phyloP scores from a whole-genome alignment of 305 asterid genomes.

The Rubia peregrina region DNA sequence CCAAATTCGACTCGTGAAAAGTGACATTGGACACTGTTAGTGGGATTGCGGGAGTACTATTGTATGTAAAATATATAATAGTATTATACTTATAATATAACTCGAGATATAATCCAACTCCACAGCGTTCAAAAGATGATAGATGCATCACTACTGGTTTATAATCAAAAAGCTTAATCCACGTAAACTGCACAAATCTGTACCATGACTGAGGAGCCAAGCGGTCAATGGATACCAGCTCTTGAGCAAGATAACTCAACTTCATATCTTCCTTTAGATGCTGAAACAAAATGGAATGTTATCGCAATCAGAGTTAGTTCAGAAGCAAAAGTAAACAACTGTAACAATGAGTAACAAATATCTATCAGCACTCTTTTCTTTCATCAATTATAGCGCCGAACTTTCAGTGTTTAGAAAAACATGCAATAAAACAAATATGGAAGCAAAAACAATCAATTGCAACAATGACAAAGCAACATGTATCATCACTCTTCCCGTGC shows the following conservation, averaged over 20 bases:
- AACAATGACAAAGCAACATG: neutral
- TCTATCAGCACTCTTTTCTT: neutral
- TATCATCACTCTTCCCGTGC: neutral
- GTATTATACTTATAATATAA: no score
- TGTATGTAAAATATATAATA: neutral
- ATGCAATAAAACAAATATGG: neutral
- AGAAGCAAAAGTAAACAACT: constrained; percentile 14
- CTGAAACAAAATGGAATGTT: constrained; percentile 32
- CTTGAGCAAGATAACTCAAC: constrained; percentile 95
- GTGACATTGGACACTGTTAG: neutral
- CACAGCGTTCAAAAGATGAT: neutral
- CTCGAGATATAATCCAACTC: neutral
- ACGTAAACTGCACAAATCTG: neutral
- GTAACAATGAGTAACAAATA: neutral
- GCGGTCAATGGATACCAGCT: constrained; percentile 86
- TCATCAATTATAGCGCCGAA: neutral
- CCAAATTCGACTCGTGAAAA: neutral
- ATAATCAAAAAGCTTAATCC: neutral
- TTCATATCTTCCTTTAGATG: constrained; percentile 98
- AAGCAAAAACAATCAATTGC: neutral
- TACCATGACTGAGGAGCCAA: constrained; percentile 97
- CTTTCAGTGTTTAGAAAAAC: neutral
- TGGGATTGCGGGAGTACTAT: neutral
- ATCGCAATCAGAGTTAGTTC: constrained; percentile 15
- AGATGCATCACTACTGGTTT: neutral